These are phyloP conservation scores for Vaccinium myrtillus DNA, from an alignment of 148 eudicot genomes.

Conservation along the genomic window DNA sequence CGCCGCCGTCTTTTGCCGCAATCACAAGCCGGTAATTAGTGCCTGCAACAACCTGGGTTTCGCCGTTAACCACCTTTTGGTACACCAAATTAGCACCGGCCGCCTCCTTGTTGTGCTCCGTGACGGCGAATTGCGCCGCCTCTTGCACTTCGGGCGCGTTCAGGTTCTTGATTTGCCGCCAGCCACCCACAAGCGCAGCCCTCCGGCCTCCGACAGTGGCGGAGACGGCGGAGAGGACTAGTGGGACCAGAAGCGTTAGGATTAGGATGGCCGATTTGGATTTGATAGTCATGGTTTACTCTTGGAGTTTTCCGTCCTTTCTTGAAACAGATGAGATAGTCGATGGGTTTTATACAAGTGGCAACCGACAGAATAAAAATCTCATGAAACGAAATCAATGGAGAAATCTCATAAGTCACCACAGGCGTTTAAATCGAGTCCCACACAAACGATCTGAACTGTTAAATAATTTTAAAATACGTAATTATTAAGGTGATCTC, in stretches of 20 bases:
- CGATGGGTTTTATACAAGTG: background rate
- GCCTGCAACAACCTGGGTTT: slow-evolving; percentile 53
- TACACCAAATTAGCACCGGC: slow-evolving; percentile 7
- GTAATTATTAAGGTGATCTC: too few relatives aligned
- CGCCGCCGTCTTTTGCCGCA: slow-evolving; percentile 34
- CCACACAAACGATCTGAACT: too few relatives aligned
- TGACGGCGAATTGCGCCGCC: slow-evolving; percentile 48
- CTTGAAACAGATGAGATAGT: background rate
- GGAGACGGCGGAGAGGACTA: background rate
- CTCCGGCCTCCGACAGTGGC: background rate
- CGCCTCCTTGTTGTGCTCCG: slow-evolving; percentile 36
- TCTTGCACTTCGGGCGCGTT: slow-evolving; percentile 36
- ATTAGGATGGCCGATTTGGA: background rate
- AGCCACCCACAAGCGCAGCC: background rate
- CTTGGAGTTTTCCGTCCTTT: background rate
- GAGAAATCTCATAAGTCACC: too few relatives aligned
- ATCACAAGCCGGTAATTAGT: slow-evolving; percentile 38
- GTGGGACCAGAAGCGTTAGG: background rate
- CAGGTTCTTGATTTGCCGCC: slow-evolving; percentile 34
- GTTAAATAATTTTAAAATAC: too few relatives aligned
- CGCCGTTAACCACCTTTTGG: slow-evolving; percentile 31
- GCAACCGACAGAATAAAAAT: background rate
- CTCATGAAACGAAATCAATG: too few relatives aligned
- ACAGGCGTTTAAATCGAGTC: too few relatives aligned
- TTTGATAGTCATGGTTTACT: background rate